These are phyloP conservation scores for Calamus simplicifolius DNA, from an alignment of 176 grass and related monocot genomes.

Conservation along the genomic window DNA sequence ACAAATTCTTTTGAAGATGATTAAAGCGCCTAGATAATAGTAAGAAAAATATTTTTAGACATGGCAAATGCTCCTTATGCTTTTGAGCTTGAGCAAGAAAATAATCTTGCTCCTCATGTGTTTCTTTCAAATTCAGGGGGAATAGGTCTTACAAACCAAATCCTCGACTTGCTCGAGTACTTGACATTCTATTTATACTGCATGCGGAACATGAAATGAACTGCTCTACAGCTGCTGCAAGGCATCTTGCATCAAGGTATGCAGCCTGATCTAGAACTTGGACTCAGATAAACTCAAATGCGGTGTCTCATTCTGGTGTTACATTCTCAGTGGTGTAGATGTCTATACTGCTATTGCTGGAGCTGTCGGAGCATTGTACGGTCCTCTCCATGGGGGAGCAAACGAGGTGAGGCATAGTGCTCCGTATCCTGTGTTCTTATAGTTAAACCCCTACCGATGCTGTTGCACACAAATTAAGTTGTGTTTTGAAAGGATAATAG, in stretches of 20 bases:
- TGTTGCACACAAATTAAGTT: too few species aligned
- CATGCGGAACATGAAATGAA: slow-evolving; percentile 99
- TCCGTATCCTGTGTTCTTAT: too few species aligned
- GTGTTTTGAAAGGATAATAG: too few species aligned
- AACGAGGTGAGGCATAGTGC: slow-evolving; percentile 60
- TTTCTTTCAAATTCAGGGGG: slow-evolving; percentile 38
- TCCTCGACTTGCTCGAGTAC: slow-evolving; percentile 65
- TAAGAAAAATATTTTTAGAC: too few species aligned
- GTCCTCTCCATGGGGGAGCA: slow-evolving; percentile 92
- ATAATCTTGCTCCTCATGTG: too few species aligned
- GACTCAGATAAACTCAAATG: too few species aligned
- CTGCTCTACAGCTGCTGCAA: slow-evolving; percentile 89
- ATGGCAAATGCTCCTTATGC: too few species aligned
- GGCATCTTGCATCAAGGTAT: slow-evolving; percentile 57
- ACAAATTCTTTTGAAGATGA: too few species aligned
- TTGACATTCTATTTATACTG: slow-evolving; percentile 92
- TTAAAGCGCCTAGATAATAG: too few species aligned
- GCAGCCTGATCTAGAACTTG: background rate
- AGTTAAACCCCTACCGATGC: too few species aligned
- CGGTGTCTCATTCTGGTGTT: slow-evolving; percentile 8
- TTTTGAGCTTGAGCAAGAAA: too few species aligned
- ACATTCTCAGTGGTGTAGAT: slow-evolving; percentile 74
- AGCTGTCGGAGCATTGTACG: slow-evolving; percentile 94
- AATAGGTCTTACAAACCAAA: slow-evolving; percentile 77
- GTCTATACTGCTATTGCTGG: slow-evolving; percentile 94